Percentiles rank a stretch among this genome's conserved stretches.
Conservation (phyloP, 2,329 filamentous ascomycete species). For the Alternaria atra region DNA sequence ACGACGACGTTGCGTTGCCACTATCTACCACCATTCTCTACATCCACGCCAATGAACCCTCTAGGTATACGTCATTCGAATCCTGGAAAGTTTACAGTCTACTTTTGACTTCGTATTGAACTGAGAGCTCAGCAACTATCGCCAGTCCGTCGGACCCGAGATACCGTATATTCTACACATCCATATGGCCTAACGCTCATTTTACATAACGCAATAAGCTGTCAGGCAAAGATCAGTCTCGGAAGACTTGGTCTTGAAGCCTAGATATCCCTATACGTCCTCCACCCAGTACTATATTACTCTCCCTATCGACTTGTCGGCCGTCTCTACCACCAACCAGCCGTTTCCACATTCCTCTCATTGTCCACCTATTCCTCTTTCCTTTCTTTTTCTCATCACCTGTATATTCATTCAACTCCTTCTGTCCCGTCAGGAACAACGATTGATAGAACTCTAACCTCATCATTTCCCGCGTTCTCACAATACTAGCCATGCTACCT, state of each 20-base stretch:
- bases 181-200: not conserved
- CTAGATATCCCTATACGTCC: not conserved
- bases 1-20: not conserved
- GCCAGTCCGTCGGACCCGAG: not conserved
- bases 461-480: slow-evolving; percentile 6
- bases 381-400: not conserved
- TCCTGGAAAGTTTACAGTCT: not conserved
- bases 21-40: not conserved
- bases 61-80: not conserved
- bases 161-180: not conserved
- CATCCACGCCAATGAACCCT: not conserved
- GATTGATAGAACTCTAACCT: slow-evolving; percentile 16
- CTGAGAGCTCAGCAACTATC: not conserved
- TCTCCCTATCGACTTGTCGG: not conserved
- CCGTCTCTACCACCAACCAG: not conserved
- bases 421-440: slow-evolving; percentile 14
- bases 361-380: not conserved
- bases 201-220: not conserved
- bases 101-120: not conserved
- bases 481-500: slow-evolving; percentile 6
- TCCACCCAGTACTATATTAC: not conserved
- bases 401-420: not conserved
- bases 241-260: not conserved
- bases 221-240: not conserved
- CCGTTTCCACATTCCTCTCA: not conserved